phyloP scores from a whole-genome alignment of 1,139 yeast genomes.

The Suhomyces wounanorum region DNA sequence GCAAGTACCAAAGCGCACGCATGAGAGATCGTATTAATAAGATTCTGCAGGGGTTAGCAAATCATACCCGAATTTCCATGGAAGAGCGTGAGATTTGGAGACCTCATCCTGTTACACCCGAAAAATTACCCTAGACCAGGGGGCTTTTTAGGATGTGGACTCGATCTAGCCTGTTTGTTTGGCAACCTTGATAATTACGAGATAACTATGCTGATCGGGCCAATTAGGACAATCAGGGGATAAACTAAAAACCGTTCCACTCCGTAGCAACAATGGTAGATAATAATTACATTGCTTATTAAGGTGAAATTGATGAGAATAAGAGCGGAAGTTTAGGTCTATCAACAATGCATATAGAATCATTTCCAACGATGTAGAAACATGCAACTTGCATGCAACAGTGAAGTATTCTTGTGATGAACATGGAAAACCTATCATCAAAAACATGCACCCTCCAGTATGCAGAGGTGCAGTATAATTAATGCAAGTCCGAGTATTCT shows the following conservation, averaged over 20 bases:
- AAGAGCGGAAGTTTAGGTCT: no score
- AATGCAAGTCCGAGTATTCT: neutral
- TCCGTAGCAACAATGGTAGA: neutral
- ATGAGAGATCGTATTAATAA: constrained; percentile 17
- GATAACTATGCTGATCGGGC: neutral
- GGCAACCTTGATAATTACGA: neutral
- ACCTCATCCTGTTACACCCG: neutral
- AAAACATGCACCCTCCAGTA: neutral
- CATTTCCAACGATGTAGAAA: no score
- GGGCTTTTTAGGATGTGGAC: neutral
- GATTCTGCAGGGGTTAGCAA: constrained; percentile 22
- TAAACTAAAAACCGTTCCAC: neutral
- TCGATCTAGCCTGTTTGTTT: neutral
- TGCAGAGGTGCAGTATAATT: neutral
- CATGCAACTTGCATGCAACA: no score
- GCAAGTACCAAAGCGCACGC: constrained; percentile 15
- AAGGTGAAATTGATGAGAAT: no score
- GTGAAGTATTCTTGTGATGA: neutral
- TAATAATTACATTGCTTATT: no score
- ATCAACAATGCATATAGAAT: no score
- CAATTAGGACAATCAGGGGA: neutral
- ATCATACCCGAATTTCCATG: constrained; percentile 21
- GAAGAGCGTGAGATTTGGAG: constrained; percentile 16
- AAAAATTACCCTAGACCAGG: neutral
- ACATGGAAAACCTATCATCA: neutral